A percentile compares a stretch with the other conserved stretches of the same genome.
phyloP scores from a whole-genome alignment of 805 yeast species.

The Schizosaccharomyces cryophilus region DNA sequence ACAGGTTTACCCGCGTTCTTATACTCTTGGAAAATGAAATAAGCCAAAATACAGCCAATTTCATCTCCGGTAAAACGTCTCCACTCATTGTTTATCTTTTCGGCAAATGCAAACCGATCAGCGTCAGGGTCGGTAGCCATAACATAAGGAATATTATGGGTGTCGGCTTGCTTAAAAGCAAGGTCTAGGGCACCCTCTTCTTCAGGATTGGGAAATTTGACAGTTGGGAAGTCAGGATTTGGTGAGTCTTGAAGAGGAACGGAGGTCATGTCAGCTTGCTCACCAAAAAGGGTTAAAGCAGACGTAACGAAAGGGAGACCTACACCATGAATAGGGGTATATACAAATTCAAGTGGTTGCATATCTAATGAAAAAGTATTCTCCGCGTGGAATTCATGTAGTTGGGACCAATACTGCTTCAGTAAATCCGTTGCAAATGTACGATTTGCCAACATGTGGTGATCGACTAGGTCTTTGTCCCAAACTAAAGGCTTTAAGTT shows the following conservation, averaged over 20 bases:
- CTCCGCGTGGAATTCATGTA: not conserved
- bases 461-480: constrained; percentile 17
- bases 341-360: constrained; percentile 28
- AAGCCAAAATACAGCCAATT: constrained; percentile 65
- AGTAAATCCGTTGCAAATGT: not conserved
- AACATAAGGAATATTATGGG: constrained; percentile 26
- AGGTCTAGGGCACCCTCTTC: constrained; percentile 71
- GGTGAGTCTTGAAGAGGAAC: constrained; percentile 48
- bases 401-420: not conserved
- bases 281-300: constrained; percentile 16
- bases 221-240: constrained; percentile 71
- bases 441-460: not conserved
- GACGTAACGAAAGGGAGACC: constrained; percentile 41
- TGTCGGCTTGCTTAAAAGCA: constrained; percentile 41
- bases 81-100: constrained; percentile 28
- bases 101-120: constrained; percentile 73
- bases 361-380: not conserved
- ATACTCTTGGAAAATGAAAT: constrained; percentile 17
- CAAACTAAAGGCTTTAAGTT: constrained; percentile 36
- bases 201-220: constrained; percentile 82
- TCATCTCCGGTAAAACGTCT: constrained; percentile 75
- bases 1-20: not conserved
- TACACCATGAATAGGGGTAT: constrained; percentile 93
- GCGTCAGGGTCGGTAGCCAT: constrained; percentile 94
- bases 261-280: constrained; percentile 14